Percentiles rank a stretch among this genome's conserved stretches.
These are phyloP conservation scores for Orbilia quercus DNA, from an alignment of 2,329 filamentous ascomycete species.

Conservation along the genomic window DNA sequence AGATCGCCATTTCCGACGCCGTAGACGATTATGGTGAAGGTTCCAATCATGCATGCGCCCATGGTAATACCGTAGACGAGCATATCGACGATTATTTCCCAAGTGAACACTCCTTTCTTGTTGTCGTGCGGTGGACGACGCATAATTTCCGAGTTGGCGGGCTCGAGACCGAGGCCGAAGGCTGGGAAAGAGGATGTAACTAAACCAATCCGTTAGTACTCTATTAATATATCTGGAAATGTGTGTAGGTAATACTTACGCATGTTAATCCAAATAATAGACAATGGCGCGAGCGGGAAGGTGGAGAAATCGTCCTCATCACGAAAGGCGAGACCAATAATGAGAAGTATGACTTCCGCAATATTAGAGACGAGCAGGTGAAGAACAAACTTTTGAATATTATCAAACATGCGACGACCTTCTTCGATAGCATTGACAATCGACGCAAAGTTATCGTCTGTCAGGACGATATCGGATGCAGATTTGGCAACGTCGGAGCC, in stretches of 20 bases:
- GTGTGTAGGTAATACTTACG: constrained; percentile 28
- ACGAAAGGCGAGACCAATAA: constrained; percentile 83
- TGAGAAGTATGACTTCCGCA: constrained; percentile 81
- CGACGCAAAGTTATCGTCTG: constrained; percentile 87
- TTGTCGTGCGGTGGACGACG: constrained; percentile 79
- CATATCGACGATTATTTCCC: constrained; percentile 82
- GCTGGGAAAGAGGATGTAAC: constrained; percentile 83
- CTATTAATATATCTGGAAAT: background rate
- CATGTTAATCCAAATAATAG: constrained; percentile 96
- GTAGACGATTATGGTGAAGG: constrained; percentile 74
- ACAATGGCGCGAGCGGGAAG: constrained; percentile 84
- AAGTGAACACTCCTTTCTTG: constrained; percentile 78
- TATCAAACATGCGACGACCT: constrained; percentile 85
- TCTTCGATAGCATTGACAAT: constrained; percentile 85
- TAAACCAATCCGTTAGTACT: constrained; percentile 13
- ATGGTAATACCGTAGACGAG: constrained; percentile 73
- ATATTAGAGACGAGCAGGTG: constrained; percentile 84
- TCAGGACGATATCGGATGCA: constrained; percentile 74
- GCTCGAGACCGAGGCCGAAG: constrained; percentile 85
- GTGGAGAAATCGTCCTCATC: constrained; percentile 78
- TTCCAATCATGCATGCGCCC: constrained; percentile 74
- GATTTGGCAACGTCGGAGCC: constrained; percentile 88
- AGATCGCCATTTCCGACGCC: constrained; percentile 67
- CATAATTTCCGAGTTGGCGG: constrained; percentile 80
- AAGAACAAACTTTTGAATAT: constrained; percentile 87